phyloP scores from a whole-genome alignment of 495 filamentous ascomycete species.

The Talaromyces wortmannii region DNA sequence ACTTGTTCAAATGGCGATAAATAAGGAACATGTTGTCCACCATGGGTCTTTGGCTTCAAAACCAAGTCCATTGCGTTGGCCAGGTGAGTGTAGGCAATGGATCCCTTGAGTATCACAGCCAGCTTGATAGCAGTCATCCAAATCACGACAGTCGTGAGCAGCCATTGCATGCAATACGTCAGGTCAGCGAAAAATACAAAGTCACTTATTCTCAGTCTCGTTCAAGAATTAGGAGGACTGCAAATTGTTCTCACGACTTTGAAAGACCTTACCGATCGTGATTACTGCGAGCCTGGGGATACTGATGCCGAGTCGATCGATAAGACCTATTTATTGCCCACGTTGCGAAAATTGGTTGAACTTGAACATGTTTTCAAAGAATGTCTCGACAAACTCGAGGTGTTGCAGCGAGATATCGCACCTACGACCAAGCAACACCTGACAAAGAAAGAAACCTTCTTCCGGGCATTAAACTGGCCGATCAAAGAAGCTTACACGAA shows the following conservation, averaged over 20 bases:
- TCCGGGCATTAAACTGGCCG: neutral
- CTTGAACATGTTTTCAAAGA: slow-evolving; percentile 1
- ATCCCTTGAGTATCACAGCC: slow-evolving; percentile 2
- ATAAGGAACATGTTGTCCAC: neutral
- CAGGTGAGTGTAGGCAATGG: neutral
- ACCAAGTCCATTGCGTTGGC: neutral
- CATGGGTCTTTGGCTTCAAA: neutral
- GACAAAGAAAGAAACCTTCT: neutral
- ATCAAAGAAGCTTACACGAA: slow-evolving; percentile 2
- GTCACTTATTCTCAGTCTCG: neutral
- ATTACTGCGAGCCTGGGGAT: neutral
- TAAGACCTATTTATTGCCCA: neutral
- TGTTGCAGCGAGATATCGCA: neutral
- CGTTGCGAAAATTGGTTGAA: neutral
- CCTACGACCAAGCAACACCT: neutral
- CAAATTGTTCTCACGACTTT: slow-evolving; percentile 1
- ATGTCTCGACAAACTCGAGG: neutral
- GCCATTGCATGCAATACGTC: slow-evolving; percentile 2
- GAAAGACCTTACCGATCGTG: neutral
- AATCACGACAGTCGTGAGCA: neutral
- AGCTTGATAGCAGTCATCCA: slow-evolving; percentile 3
- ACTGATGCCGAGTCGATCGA: neutral
- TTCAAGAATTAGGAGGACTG: slow-evolving; percentile 1
- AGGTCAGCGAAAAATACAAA: slow-evolving; percentile 1
- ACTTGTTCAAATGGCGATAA: neutral